These are phyloP conservation scores for Ilyonectria sp. DNA, from an alignment of 2,329 filamentous ascomycete genomes.

Conservation along the genomic window DNA sequence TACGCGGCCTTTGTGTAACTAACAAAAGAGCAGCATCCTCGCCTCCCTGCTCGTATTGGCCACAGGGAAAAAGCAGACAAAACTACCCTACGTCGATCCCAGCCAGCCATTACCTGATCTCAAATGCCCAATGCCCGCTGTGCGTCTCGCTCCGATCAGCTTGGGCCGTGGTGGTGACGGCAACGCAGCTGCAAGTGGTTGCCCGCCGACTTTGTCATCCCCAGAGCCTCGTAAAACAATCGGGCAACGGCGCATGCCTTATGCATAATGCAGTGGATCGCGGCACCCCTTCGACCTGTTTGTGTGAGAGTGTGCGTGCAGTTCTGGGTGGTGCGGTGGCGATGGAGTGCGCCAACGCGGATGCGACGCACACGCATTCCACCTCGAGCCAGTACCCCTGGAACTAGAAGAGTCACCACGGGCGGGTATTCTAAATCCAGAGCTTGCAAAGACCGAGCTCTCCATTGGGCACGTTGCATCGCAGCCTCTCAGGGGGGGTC, in stretches of 20 bases:
- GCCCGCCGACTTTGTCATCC: background rate
- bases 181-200: conserved; percentile 7
- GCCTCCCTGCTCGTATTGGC: background rate
- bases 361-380: conserved; percentile 12
- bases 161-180: conserved; percentile 13
- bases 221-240: conserved; percentile 9
- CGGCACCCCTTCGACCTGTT: background rate
- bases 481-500: background rate
- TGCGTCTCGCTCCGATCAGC: background rate
- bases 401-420: background rate
- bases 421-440: background rate
- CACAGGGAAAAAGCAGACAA: no score
- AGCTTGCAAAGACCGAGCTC: background rate
- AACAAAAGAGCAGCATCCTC: background rate
- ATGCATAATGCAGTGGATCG: conserved; percentile 22
- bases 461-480: conserved; percentile 2
- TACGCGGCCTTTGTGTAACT: background rate
- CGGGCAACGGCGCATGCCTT: conserved; percentile 16
- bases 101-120: conserved; percentile 12
- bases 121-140: background rate
- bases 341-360: background rate
- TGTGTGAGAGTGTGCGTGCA: background rate
- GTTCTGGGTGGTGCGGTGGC: conserved; percentile 20
- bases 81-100: background rate
- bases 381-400: conserved; percentile 15